A percentile compares a stretch with the other conserved stretches of the same genome.
These are phyloP conservation scores for Candida lessepsii DNA, from an alignment of 805 yeast genomes.

Conservation along the genomic window DNA sequence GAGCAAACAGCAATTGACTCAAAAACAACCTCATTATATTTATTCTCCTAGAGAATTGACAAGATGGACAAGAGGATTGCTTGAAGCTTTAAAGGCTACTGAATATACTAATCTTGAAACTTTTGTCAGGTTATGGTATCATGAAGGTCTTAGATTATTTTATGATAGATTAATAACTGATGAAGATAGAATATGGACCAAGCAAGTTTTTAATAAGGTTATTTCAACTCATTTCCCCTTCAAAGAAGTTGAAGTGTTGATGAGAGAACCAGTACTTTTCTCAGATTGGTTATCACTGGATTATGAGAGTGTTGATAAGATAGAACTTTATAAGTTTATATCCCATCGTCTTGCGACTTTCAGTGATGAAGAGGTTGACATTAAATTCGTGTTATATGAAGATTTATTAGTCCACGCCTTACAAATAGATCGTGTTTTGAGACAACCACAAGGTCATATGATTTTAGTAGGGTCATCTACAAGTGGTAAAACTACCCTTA, in stretches of 20 bases:
- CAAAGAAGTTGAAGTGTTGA: conserved; percentile 30
- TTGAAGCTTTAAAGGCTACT: conserved; percentile 44
- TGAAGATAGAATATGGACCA: conserved; percentile 52
- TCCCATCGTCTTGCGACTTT: conserved; percentile 64
- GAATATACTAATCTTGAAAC: conserved; percentile 38
- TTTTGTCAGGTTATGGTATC: conserved; percentile 68
- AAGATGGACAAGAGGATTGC: conserved; percentile 79
- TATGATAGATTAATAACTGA: conserved; percentile 61
- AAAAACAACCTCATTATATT: conserved; percentile 57
- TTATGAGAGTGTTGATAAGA: conserved; percentile 54
- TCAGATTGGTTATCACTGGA: conserved; percentile 72
- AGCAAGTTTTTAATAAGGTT: conserved; percentile 27
- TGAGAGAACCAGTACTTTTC: conserved; percentile 57
- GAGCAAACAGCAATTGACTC: conserved; percentile 42
- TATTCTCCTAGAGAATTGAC: conserved; percentile 91
- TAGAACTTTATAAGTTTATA: conserved; percentile 53
- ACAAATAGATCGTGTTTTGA: conserved; percentile 75
- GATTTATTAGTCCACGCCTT: conserved; percentile 73
- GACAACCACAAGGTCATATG: conserved; percentile 87
- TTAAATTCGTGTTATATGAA: conserved; percentile 59
- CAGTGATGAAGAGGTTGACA: conserved; percentile 73
- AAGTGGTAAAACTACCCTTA: conserved; percentile 75
- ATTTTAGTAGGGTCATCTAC: conserved; percentile 81
- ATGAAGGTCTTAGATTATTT: conserved; percentile 78
- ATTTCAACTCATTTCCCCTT: conserved; percentile 47